phyloP scores from a whole-genome alignment of 345 rosid genomes.

The Populus davidiana region DNA sequence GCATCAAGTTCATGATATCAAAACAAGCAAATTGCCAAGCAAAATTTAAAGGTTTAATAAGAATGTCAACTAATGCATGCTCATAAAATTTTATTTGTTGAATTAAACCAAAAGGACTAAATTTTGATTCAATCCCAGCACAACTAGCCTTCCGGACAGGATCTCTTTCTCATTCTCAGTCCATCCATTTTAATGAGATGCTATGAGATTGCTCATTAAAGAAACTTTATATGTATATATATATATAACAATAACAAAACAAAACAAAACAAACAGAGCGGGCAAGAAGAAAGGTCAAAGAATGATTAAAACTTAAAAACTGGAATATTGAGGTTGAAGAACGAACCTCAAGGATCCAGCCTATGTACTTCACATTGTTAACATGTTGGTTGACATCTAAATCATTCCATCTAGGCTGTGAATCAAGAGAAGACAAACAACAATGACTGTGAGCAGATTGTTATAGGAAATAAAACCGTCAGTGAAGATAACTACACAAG shows the following conservation, averaged over 20 bases:
- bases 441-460: neutral
- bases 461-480: neutral
- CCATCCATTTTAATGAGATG: neutral
- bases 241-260: neutral
- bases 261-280: neutral
- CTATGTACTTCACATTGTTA: conserved; percentile 94
- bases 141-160: neutral
- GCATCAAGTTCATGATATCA: neutral
- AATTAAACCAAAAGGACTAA: neutral
- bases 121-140: neutral
- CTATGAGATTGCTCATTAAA: neutral
- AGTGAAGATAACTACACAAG: neutral
- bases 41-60: neutral
- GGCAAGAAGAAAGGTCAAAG: neutral
- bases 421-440: conserved; percentile 6
- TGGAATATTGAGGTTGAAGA: conserved; percentile 2
- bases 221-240: no score
- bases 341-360: conserved; percentile 93
- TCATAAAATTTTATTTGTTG: neutral
- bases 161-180: neutral
- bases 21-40: neutral
- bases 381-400: conserved; percentile 98
- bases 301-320: neutral
- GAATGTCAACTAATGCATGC: neutral
- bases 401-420: conserved; percentile 96